Percentiles rank a stretch among this genome's conserved stretches.
Evolutionary conservation across 306 rosid genomes (phyloP).

Genomic region (Gynostemma pentaphyllum): DNA sequence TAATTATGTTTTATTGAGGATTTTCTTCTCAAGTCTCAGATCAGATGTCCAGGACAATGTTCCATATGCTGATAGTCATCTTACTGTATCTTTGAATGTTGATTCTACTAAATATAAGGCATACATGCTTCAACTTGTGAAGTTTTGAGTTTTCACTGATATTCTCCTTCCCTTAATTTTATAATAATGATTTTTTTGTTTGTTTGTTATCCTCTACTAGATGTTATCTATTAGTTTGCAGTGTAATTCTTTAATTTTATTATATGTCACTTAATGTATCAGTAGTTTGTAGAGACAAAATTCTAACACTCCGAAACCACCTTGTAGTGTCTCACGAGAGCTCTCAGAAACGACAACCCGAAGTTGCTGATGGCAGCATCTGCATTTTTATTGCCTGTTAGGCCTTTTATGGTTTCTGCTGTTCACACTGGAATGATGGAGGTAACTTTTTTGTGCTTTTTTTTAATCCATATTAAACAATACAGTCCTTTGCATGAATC

Average conservation of each 20-base stretch:
- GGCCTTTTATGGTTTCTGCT: constrained; percentile 81
- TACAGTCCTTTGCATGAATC: background rate
- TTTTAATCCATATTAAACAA: background rate
- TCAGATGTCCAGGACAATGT: constrained; percentile 1
- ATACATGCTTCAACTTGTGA: background rate
- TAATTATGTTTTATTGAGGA: too few relatives aligned
- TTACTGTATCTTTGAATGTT: background rate
- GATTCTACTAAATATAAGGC: background rate
- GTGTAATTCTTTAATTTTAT: background rate
- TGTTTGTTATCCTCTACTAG: too few relatives aligned
- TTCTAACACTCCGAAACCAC: constrained; percentile 1
- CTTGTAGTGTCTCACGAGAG: constrained; percentile 73
- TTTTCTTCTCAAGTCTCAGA: too few relatives aligned
- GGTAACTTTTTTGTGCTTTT: constrained; percentile 23
- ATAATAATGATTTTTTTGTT: background rate
- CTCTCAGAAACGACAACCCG: constrained; percentile 71
- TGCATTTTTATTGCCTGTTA: constrained; percentile 66
- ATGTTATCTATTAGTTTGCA: background rate
- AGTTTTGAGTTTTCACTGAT: background rate
- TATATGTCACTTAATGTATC: background rate
- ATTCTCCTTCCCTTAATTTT: background rate
- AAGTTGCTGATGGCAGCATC: constrained; percentile 84
- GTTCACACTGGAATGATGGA: constrained; percentile 98
- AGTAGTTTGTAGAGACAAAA: background rate
- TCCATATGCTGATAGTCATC: background rate